Evolutionary conservation across 257 asterid species (phyloP).

Genomic region (Scutellaria galericulata): DNA sequence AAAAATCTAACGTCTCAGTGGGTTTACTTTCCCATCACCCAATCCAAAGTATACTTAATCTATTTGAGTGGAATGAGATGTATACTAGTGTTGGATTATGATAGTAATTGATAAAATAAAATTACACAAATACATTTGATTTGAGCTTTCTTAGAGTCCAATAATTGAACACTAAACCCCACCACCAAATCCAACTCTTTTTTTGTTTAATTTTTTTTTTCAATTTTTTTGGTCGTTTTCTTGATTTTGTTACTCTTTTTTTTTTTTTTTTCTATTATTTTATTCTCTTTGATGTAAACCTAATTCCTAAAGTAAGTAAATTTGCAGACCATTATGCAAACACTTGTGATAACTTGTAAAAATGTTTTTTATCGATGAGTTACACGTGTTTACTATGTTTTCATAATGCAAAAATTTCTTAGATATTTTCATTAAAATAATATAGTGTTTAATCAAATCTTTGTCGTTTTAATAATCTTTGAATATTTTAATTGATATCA

Average conservation of each 20-base stretch:
- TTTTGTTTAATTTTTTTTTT: neutral
- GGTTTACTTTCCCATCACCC: no score
- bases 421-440: slow-evolving; percentile 17
- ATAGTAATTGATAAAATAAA: neutral
- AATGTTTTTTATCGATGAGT: neutral
- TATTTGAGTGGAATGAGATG: neutral
- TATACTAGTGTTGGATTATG: neutral
- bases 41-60: no score
- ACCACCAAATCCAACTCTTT: slow-evolving; percentile 17
- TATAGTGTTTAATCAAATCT: neutral
- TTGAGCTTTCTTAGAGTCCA: slow-evolving; percentile 31
- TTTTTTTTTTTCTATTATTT: slow-evolving; percentile 6
- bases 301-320: slow-evolving; percentile 29
- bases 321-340: slow-evolving; percentile 28
- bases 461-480: slow-evolving; percentile 6
- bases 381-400: slow-evolving; percentile 22
- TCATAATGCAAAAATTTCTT: neutral
- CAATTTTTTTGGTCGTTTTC: slow-evolving; percentile 23
- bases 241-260: slow-evolving; percentile 18
- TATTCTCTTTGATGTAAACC: slow-evolving; percentile 28
- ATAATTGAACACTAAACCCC: slow-evolving; percentile 43
- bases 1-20: no score
- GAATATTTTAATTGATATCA: neutral
- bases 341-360: slow-evolving; percentile 31
- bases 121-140: slow-evolving; percentile 10